Base-by-base conservation (phyloP, 768 basidiomycete genomes). In the Lentinus brumalis region DNA sequence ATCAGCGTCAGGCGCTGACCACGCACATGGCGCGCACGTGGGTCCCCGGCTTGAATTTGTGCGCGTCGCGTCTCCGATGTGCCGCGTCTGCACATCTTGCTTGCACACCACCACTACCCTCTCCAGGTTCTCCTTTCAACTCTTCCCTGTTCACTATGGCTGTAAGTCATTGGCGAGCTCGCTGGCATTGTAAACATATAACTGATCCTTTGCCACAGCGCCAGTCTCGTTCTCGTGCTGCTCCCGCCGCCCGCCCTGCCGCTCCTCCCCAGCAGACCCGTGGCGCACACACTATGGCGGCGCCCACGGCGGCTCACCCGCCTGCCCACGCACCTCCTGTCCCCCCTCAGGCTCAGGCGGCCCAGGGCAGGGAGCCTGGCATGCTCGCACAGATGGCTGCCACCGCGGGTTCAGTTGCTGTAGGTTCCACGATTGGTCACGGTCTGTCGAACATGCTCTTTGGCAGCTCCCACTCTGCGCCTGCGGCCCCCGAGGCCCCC, bases 381-480 rank as follows among this genome's bases (percentile, higher is more conserved):
- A 79, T 94, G 82, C 57, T 94, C 16, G 81, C 85, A 0, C 89
- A 91, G 69, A 94, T 94, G 91, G 92, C 92, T 56, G 89, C 91
- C 5, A 93, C 94, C 6, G 94, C 93, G 30, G 94, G 93, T 62
- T 91, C 91, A 59, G 93, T 96, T 52, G 94, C 93, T 5, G 79
- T 92, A 51, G 94, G 94, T 29, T 94, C 91, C 8, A 88, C 87
- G 57, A 84, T 96, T 64, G 94, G 93, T 47, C 94, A 96, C 71
- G 94, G 94, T n/a, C 71, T 96, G 64, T 93, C 91, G 44, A 83
- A 74, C 73, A 93, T 95, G 92, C 84, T 96, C 61, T 96, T 95
- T 67, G 94, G 94, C 50, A 86, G 91, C 59, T 75, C 78, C 0
- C 74, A 80, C 40, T 67, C 83, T 14, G 73, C 81, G 8, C 76